These are phyloP conservation scores for Chaetomium sp. DNA, from an alignment of 2,329 filamentous ascomycete genomes.

Conservation along the genomic window DNA sequence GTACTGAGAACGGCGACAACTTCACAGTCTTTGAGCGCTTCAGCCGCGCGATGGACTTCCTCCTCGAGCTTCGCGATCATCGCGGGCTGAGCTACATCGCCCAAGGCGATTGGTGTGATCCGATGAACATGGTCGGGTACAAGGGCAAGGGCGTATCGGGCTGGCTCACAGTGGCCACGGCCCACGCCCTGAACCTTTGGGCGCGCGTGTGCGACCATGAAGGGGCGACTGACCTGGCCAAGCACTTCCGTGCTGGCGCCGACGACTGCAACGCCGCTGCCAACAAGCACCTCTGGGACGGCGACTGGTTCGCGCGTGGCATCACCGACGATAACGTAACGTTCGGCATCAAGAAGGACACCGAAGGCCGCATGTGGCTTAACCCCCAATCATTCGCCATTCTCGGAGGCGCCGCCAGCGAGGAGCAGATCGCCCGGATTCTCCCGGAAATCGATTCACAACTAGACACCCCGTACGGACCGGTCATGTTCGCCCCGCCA, in stretches of 20 bases:
- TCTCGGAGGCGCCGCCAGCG: constrained; percentile 53
- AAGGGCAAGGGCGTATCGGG: constrained; percentile 60
- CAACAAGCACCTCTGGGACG: constrained; percentile 57
- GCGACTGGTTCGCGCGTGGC: constrained; percentile 58
- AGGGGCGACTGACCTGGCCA: constrained; percentile 45
- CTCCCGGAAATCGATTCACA: constrained; percentile 54
- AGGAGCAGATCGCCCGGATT: constrained; percentile 48
- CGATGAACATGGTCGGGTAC: constrained; percentile 64
- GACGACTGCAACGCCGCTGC: constrained; percentile 52
- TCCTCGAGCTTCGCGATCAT: constrained; percentile 53
- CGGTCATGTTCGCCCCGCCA: constrained; percentile 58
- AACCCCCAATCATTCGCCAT: constrained; percentile 61
- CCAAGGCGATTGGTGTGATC: constrained; percentile 63
- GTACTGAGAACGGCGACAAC: constrained; percentile 46
- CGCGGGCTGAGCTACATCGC: constrained; percentile 60
- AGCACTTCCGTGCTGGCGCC: constrained; percentile 49
- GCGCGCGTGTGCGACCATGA: constrained; percentile 53
- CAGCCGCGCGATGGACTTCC: constrained; percentile 60
- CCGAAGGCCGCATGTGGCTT: constrained; percentile 60
- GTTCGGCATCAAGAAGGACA: constrained; percentile 54
- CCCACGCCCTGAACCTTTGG: constrained; percentile 56
- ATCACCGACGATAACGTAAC: constrained; percentile 58
- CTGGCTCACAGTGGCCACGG: constrained; percentile 60
- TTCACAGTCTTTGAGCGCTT: constrained; percentile 58
- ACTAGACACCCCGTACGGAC: constrained; percentile 56